Conservation (phyloP, 805 yeast species). For the Hanseniaspora vineae region DNA sequence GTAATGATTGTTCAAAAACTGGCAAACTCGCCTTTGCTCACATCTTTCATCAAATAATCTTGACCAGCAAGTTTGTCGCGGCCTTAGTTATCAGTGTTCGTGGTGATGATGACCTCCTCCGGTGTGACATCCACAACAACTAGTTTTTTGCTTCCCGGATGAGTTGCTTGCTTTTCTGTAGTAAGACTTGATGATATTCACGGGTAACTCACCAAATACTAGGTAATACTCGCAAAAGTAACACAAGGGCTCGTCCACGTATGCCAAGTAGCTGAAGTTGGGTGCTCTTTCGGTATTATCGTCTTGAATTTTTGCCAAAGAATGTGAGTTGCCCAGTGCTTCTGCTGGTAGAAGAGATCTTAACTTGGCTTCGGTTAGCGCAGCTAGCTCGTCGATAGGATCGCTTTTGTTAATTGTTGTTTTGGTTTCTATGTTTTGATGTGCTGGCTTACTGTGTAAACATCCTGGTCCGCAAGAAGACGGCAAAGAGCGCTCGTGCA, state of each 20-base stretch:
- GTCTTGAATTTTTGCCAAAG: background rate
- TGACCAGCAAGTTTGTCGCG: too few species aligned
- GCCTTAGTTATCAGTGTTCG: background rate
- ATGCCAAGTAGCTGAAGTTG: constrained; percentile 14
- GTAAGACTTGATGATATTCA: constrained; percentile 38
- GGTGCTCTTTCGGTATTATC: constrained; percentile 8
- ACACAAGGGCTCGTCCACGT: constrained; percentile 23
- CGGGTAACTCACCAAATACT: constrained; percentile 37
- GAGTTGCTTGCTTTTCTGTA: constrained; percentile 16
- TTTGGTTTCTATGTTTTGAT: constrained; percentile 1
- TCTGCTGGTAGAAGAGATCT: background rate
- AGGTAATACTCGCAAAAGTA: constrained; percentile 41
- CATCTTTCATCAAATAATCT: background rate
- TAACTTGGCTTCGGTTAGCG: background rate
- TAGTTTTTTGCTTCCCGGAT: background rate
- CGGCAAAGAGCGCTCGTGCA: background rate
- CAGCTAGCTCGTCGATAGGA: background rate
- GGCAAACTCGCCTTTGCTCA: background rate
- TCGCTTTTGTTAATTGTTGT: constrained; percentile 4
- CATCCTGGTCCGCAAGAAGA: background rate
- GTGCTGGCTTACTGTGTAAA: background rate
- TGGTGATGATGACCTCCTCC: background rate
- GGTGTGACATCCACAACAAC: background rate
- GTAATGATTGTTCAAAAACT: too few species aligned
- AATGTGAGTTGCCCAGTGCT: background rate